These are phyloP conservation scores for Hyaloperonospora brassicae DNA, from an alignment of 352 stramenopile genomes.

Conservation along the genomic window DNA sequence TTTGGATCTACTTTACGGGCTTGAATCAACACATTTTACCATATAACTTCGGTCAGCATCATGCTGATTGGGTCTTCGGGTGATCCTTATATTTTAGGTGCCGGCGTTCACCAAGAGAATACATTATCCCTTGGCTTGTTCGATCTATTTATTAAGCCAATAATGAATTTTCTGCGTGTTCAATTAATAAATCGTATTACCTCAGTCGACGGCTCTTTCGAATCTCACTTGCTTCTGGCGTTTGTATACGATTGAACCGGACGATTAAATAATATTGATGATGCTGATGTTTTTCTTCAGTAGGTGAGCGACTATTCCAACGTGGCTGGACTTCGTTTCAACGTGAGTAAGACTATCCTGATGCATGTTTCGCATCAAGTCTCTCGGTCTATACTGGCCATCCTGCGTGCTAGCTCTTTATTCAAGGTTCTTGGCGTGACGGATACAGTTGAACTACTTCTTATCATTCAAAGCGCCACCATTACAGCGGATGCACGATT, in stretches of 20 bases:
- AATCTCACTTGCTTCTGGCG: not conserved
- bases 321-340: not conserved
- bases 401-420: not conserved
- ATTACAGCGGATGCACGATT: not conserved
- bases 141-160: conserved; percentile 4
- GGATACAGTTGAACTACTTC: not conserved
- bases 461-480: not conserved
- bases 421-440: not conserved
- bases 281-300: not conserved
- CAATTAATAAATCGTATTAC: not conserved
- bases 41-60: conserved; percentile 6
- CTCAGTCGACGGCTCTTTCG: not conserved
- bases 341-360: not conserved
- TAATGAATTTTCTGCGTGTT: not conserved
- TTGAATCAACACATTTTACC: conserved; percentile 13
- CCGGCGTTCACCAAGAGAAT: conserved; percentile 14
- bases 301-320: not conserved
- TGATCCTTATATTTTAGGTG: conserved; percentile 3
- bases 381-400: not conserved
- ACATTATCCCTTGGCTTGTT: conserved; percentile 14
- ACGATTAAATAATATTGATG: not conserved
- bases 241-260: not conserved
- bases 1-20: conserved; percentile 6
- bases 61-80: conserved; percentile 8
- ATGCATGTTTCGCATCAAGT: not conserved